Conservation (phyloP, 2,329 filamentous ascomycete species). For the Colletotrichum euphorbiae region DNA sequence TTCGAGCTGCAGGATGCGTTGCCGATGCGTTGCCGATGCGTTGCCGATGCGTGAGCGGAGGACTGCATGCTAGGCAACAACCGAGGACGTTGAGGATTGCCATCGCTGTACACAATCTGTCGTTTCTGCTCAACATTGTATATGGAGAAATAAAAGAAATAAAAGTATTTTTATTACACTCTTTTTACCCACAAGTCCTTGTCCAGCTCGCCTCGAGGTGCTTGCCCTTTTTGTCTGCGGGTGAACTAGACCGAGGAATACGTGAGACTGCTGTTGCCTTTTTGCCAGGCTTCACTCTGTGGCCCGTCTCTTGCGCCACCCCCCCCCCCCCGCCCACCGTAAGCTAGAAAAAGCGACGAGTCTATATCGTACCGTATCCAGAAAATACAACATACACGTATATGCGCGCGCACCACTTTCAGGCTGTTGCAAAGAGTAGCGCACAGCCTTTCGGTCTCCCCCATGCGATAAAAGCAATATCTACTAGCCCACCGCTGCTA, state of each 20-base stretch:
- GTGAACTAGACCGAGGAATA: too few relatives aligned
- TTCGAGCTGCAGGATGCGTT: too few relatives aligned
- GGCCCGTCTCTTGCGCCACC: slow-evolving; percentile 15
- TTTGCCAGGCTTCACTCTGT: not conserved
- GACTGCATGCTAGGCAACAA: too few relatives aligned
- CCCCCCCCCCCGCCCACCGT: not conserved
- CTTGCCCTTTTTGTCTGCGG: not conserved
- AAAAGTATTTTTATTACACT: slow-evolving; percentile 24
- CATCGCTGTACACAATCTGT: too few relatives aligned
- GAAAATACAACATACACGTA: not conserved
- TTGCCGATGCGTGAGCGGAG: too few relatives aligned
- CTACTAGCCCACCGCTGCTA: slow-evolving; percentile 11
- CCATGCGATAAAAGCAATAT: slow-evolving; percentile 14
- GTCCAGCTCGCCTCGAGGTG: not conserved
- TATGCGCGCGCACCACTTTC: not conserved
- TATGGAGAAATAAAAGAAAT: not conserved
- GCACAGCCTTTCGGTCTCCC: not conserved
- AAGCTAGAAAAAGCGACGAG: not conserved
- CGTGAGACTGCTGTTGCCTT: not conserved
- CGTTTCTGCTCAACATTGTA: too few relatives aligned
- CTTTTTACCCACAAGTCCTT: not conserved
- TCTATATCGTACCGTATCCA: slow-evolving; percentile 35
- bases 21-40: too few relatives aligned
- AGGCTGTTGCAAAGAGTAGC: not conserved
- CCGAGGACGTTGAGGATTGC: too few relatives aligned